Percentiles rank a stretch among this genome's conserved stretches.
Evolutionary conservation across 2,329 filamentous ascomycete species (phyloP).

Genomic region (Xylariaceae sp.): DNA sequence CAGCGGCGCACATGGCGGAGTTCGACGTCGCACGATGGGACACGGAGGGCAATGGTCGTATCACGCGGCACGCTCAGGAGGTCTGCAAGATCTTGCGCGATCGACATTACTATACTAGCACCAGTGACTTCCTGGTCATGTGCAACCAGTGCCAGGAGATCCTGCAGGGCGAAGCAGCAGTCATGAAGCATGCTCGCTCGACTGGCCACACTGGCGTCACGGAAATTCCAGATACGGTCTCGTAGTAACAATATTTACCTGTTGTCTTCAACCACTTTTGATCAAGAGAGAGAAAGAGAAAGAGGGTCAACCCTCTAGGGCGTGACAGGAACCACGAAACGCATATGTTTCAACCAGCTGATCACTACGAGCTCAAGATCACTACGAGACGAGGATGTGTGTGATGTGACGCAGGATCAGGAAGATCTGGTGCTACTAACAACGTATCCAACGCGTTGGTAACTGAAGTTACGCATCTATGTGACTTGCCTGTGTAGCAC

Average conservation of each 20-base stretch:
- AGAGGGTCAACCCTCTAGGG: not conserved
- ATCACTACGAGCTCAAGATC: too few species aligned
- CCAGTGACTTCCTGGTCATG: conserved; percentile 68
- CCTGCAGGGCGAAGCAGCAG: conserved; percentile 60
- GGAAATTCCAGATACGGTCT: conserved; percentile 37
- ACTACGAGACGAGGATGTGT: too few species aligned
- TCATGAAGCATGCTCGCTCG: conserved; percentile 55
- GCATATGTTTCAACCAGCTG: too few species aligned
- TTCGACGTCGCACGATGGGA: conserved; percentile 63
- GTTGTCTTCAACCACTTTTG: not conserved
- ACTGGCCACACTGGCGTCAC: conserved; percentile 57
- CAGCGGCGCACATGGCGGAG: conserved; percentile 54
- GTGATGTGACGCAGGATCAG: too few species aligned
- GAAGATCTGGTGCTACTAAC: too few species aligned
- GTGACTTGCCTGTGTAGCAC: too few species aligned
- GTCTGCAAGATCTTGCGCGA: conserved; percentile 61
- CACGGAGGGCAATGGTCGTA: conserved; percentile 49
- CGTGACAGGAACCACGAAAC: not conserved
- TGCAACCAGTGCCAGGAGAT: conserved; percentile 70
- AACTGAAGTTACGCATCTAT: too few species aligned
- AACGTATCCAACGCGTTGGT: too few species aligned
- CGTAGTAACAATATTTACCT: not conserved
- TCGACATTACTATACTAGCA: conserved; percentile 84
- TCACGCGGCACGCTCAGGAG: conserved; percentile 63
- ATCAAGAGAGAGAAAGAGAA: not conserved